Percentiles rank a stretch among this genome's conserved stretches.
phyloP scores from a whole-genome alignment of 2,329 filamentous ascomycete genomes.

The Fusarium bactridioides region DNA sequence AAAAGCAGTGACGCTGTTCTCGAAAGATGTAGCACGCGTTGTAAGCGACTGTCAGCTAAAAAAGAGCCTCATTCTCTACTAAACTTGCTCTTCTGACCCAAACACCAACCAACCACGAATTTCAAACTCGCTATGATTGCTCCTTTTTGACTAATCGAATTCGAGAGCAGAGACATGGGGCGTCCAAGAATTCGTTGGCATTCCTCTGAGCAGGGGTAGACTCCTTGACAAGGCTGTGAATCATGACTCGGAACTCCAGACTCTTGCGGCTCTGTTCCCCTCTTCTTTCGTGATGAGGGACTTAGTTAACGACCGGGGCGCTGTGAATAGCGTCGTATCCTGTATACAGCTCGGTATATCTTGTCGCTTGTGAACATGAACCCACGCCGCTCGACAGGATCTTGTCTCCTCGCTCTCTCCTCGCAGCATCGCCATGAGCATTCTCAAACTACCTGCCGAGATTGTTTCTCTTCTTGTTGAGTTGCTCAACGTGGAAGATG shows the following conservation, averaged over 20 bases:
- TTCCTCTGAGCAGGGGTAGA: not conserved
- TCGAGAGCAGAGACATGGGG: conserved; percentile 1
- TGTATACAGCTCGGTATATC: not conserved
- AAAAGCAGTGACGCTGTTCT: not conserved
- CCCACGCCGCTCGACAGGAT: not conserved
- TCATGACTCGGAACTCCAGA: not conserved
- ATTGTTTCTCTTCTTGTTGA: conserved; percentile 66
- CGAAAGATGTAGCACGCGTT: not conserved
- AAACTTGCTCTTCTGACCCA: not conserved
- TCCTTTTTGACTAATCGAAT: not conserved
- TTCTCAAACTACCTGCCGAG: conserved; percentile 65
- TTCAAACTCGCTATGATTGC: not conserved
- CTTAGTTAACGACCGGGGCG: conserved; percentile 7
- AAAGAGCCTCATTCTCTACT: conserved; percentile 4
- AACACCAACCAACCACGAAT: not conserved
- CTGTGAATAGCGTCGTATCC: conserved; percentile 8
- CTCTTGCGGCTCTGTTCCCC: conserved; percentile 21
- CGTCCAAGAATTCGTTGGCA: not conserved
- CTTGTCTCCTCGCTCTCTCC: not conserved
- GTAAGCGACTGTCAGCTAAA: not conserved
- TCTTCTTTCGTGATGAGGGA: not conserved
- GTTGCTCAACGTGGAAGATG: conserved; percentile 64
- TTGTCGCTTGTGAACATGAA: conserved; percentile 17
- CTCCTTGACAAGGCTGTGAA: not conserved
- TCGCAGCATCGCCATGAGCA: conserved; percentile 49